Evolutionary conservation across 2,329 filamentous ascomycete species (phyloP).

Genomic region (Ceratocystis diversiconidia): DNA sequence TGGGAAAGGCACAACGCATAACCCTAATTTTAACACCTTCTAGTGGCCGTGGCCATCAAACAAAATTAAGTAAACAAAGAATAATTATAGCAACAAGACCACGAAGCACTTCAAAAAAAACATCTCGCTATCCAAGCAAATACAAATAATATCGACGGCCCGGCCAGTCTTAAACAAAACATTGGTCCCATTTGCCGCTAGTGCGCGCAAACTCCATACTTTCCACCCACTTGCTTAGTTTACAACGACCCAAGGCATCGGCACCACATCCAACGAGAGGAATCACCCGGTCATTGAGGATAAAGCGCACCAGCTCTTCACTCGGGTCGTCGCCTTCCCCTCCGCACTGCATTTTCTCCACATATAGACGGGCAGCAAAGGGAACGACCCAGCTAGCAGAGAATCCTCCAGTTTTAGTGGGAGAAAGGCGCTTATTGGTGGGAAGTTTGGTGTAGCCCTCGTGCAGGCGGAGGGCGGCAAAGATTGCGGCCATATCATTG

Average conservation of each 20-base stretch:
- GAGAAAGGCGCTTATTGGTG: constrained; percentile 35
- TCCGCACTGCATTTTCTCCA: constrained; percentile 70
- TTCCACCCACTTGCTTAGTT: constrained; percentile 53
- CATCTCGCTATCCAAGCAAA: background rate
- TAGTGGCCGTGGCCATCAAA: background rate
- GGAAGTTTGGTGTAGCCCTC: constrained; percentile 45
- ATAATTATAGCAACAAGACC: background rate
- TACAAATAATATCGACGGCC: background rate
- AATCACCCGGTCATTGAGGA: constrained; percentile 75
- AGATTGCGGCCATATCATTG: constrained; percentile 68
- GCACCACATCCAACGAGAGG: constrained; percentile 54
- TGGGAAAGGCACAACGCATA: background rate
- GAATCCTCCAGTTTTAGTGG: constrained; percentile 48
- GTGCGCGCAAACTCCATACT: constrained; percentile 58
- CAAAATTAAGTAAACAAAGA: background rate
- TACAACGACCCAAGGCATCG: constrained; percentile 59
- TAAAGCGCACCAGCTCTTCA: constrained; percentile 61
- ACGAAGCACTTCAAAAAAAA: too few species aligned
- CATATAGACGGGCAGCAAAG: constrained; percentile 66
- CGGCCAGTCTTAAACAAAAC: constrained; percentile 29
- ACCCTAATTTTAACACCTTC: background rate
- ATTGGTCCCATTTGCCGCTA: constrained; percentile 61
- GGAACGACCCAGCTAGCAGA: constrained; percentile 68
- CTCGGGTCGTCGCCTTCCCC: constrained; percentile 21
- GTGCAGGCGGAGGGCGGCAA: constrained; percentile 65